phyloP scores from a whole-genome alignment of 495 filamentous ascomycete species.

The Tuber aestivum region DNA sequence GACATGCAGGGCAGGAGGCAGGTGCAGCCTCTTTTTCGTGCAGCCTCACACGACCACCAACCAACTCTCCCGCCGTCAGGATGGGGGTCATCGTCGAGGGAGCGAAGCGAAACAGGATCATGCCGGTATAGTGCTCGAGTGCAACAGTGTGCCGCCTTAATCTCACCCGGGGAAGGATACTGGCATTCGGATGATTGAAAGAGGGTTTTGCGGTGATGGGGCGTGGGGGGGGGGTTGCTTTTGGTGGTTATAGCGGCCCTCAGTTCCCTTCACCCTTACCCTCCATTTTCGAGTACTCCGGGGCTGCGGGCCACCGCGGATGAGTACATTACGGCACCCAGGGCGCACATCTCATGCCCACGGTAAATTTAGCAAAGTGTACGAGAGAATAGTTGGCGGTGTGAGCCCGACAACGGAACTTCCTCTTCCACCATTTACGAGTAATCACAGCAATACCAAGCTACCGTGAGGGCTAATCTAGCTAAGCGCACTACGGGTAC shows the following conservation, averaged over 20 bases:
- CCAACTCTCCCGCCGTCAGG: neutral
- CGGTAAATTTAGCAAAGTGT: too few relatives aligned
- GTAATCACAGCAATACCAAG: too few relatives aligned
- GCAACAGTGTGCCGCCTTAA: neutral
- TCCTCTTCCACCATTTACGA: neutral
- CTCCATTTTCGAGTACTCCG: neutral
- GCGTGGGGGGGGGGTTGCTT: neutral
- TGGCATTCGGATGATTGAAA: neutral
- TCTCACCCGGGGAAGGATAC: neutral
- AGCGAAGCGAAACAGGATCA: neutral
- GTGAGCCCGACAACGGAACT: neutral
- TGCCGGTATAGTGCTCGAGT: too few relatives aligned
- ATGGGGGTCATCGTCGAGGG: neutral
- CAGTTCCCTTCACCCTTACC: neutral
- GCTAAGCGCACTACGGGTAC: neutral
- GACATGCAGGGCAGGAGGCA: slow-evolving; percentile 1
- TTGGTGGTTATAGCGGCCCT: neutral
- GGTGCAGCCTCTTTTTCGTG: neutral
- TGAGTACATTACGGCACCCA: neutral
- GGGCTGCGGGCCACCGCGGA: neutral
- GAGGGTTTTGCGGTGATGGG: neutral
- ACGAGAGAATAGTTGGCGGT: neutral
- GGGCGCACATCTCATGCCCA: neutral
- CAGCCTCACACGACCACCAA: slow-evolving; percentile 1
- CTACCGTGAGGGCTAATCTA: too few relatives aligned